Base-by-base conservation (phyloP, 305 asterid species). In the Solanum hybrid region DNA sequence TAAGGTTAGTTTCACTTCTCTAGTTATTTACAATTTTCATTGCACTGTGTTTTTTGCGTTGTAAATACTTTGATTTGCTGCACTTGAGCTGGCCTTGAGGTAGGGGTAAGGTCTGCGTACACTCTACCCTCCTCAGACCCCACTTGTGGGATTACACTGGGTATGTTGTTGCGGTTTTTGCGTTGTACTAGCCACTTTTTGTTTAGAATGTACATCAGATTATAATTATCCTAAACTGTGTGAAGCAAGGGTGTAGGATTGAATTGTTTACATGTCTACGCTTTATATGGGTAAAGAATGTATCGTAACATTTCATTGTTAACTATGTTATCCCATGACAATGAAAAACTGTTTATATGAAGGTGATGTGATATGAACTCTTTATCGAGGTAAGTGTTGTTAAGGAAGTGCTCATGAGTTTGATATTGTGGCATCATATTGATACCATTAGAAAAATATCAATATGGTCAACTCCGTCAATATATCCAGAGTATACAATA, bases 1-100 rank as follows among this genome's bases (percentile, higher is more conserved):
- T 69, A 96, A 95, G 99, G 99, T 96, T 73, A 77, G 40, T 37
- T 72, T 87, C 32, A 75, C 36, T 2, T 79, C 1, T 88, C 31
- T 87, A n/a, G 56, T 85, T 31, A 36, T 37, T 66, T 7, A 4
- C 72, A 56, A 13, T 90, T 72, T 35, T 85, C 0, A 12, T 8
- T 37, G 75, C 27, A 22, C 26, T 64, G 29, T 71, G 2, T 13
- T 72, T 27, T 27, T 27, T 72, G 35, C 17, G 4, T 51, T 51
- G 66, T 51, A 51, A 19, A 60, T 60, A 60, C 71, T 60, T 56
- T 19, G 71, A 19, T 60, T 60, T 60, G 3, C 71, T 60, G 71
- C 71, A 60, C 71, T 60, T 60, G 26, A 60, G 26, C 26, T 9
- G 26, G 26, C 71, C 71, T 60, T 60, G 71, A 60, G 71, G 71